phyloP scores from a whole-genome alignment of 345 rosid genomes.

The Rhizophora apiculata region DNA sequence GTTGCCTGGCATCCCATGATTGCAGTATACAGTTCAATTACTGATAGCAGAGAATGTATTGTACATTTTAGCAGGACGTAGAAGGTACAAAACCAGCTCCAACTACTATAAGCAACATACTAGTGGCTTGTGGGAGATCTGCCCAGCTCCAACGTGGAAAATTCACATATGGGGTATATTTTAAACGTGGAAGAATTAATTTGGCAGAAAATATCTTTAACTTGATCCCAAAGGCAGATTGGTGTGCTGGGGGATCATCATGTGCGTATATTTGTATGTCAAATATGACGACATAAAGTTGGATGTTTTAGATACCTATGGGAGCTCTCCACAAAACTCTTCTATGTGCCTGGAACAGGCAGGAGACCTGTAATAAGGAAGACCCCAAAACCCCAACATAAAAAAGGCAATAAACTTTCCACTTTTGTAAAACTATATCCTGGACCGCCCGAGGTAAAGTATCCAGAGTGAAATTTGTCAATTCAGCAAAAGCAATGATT shows the following conservation, averaged over 20 bases:
- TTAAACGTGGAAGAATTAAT: slow-evolving; percentile 48
- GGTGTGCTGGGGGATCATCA: slow-evolving; percentile 29
- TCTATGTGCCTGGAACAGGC: too few relatives aligned
- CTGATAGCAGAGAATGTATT: slow-evolving; percentile 51
- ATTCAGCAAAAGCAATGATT: too few relatives aligned
- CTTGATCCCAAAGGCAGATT: slow-evolving; percentile 23
- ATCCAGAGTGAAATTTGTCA: too few relatives aligned
- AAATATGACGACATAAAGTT: slow-evolving; percentile 27
- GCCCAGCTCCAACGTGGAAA: slow-evolving; percentile 47
- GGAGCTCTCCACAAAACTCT: too few relatives aligned
- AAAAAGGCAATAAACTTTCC: too few relatives aligned
- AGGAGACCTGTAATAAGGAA: too few relatives aligned
- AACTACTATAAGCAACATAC: slow-evolving; percentile 52
- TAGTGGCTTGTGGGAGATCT: slow-evolving; percentile 58
- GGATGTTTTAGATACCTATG: too few relatives aligned
- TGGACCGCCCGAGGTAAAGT: too few relatives aligned
- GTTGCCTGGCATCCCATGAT: slow-evolving; percentile 71
- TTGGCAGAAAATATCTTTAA: slow-evolving; percentile 51
- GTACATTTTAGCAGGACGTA: slow-evolving; percentile 51
- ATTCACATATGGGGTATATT: slow-evolving; percentile 51
- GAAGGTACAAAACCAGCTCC: slow-evolving; percentile 49
- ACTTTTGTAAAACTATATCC: too few relatives aligned
- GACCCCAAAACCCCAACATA: too few relatives aligned
- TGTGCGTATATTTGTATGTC: background rate
- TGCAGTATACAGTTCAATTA: slow-evolving; percentile 38